These are phyloP conservation scores for Ocimum tenuiflorum DNA, from an alignment of 257 asterid species.

Conservation along the genomic window DNA sequence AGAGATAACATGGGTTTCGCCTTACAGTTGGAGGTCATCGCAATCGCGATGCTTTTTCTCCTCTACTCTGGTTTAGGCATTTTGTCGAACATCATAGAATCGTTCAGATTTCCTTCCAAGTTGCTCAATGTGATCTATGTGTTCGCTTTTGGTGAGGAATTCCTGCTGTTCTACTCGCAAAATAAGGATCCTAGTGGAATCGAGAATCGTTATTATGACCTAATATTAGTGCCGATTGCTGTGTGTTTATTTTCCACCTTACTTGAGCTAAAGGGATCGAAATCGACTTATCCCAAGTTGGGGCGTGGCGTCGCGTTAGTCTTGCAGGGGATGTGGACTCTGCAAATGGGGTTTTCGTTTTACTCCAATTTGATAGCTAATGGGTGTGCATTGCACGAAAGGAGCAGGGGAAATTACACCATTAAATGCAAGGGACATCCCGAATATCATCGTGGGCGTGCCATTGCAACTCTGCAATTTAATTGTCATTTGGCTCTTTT, in stretches of 20 bases:
- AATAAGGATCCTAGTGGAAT: constrained; percentile 77
- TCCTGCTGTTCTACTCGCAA: constrained; percentile 58
- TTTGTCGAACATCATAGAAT: constrained; percentile 24
- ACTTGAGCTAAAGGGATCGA: constrained; percentile 53
- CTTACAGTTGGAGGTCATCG: constrained; percentile 62
- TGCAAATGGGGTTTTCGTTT: constrained; percentile 92
- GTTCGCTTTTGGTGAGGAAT: constrained; percentile 80
- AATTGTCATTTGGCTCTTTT: constrained; percentile 86
- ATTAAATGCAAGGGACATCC: constrained; percentile 82
- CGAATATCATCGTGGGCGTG: constrained; percentile 83
- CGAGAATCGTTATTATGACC: constrained; percentile 78
- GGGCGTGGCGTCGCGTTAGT: constrained; percentile 75
- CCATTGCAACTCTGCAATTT: constrained; percentile 79
- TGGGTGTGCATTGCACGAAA: constrained; percentile 72
- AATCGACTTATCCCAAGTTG: constrained; percentile 42
- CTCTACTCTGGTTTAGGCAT: constrained; percentile 62
- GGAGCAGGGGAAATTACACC: constrained; percentile 80
- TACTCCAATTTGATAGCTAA: constrained; percentile 54
- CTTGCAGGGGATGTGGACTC: constrained; percentile 77
- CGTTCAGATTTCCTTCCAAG: constrained; percentile 37
- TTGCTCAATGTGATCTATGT: constrained; percentile 47
- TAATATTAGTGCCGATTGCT: constrained; percentile 60
- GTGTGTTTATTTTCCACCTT: constrained; percentile 67
- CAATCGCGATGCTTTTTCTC: constrained; percentile 49
- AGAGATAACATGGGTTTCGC: constrained; percentile 57